phyloP scores from a whole-genome alignment of 495 filamentous ascomycete species.

The Bombardia bombarda region DNA sequence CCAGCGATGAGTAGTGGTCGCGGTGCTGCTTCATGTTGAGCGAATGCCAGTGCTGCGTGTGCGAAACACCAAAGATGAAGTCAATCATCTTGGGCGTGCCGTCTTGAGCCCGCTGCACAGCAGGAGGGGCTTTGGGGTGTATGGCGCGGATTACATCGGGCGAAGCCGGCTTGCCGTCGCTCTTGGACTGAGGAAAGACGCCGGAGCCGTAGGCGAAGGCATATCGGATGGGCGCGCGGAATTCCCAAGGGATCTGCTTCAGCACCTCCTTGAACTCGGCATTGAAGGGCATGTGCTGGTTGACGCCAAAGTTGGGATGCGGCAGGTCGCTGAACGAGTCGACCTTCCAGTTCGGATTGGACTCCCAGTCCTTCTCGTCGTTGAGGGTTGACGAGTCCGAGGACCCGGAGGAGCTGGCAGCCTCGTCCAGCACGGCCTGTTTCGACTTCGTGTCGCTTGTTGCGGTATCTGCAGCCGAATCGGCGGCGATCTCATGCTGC shows the following conservation, averaged over 20 bases:
- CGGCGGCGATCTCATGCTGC: conserved; percentile 16
- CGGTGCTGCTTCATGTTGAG: conserved; percentile 83
- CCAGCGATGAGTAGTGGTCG: conserved; percentile 84
- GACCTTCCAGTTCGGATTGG: conserved; percentile 66
- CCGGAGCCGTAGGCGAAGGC: conserved; percentile 97
- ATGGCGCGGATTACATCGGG: conserved; percentile 48
- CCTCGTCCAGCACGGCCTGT: conserved; percentile 17
- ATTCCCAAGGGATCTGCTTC: conserved; percentile 84
- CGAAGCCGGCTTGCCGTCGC: conserved; percentile 33
- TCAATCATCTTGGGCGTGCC: conserved; percentile 94
- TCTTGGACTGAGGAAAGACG: conserved; percentile 74
- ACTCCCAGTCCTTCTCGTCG: conserved; percentile 64
- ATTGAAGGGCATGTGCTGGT: conserved; percentile 92
- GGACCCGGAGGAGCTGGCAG: conserved; percentile 21
- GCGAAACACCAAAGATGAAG: conserved; percentile 92
- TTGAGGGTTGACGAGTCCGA: no score
- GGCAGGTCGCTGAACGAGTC: conserved; percentile 80
- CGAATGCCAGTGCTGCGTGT: conserved; percentile 95
- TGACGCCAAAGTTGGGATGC: conserved; percentile 81
- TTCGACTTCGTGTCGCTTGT: conserved; percentile 17
- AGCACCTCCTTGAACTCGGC: conserved; percentile 88
- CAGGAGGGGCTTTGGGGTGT: conserved; percentile 69
- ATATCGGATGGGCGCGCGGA: conserved; percentile 87
- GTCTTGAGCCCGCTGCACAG: conserved; percentile 72
- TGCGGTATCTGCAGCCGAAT: conserved; percentile 12